Conservation (phyloP, 257 asterid genomes). For the Ehretia macrophylla region DNA sequence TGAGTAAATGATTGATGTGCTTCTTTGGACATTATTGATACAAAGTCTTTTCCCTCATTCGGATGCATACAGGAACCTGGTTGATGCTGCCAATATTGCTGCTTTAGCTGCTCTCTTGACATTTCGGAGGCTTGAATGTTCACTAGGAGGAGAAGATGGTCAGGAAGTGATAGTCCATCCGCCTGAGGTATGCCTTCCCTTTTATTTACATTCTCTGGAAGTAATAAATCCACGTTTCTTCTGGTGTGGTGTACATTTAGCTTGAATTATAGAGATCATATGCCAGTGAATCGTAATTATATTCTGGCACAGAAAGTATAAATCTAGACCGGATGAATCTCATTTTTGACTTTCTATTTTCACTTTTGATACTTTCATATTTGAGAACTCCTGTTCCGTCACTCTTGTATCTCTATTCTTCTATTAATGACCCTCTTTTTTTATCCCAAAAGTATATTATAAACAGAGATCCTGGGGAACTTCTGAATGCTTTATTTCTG, state of each 20-base stretch:
- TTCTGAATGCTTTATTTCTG: too few relatives aligned
- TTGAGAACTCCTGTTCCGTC: too few relatives aligned
- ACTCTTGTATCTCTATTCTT: too few relatives aligned
- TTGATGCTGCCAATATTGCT: conserved; percentile 94
- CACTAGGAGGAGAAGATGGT: conserved; percentile 81
- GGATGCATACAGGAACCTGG: conserved; percentile 62
- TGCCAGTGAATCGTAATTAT: too few relatives aligned
- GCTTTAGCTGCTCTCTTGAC: conserved; percentile 92
- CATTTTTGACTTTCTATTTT: too few relatives aligned
- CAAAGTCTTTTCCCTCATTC: conserved; percentile 5
- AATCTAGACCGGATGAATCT: too few relatives aligned
- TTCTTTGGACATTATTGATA: background rate
- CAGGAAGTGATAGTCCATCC: conserved; percentile 75
- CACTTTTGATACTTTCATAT: too few relatives aligned
- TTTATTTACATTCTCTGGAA: background rate
- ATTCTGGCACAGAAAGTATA: too few relatives aligned
- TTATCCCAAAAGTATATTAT: too few relatives aligned
- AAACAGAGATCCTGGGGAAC: too few relatives aligned
- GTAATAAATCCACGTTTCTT: background rate
- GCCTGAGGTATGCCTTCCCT: conserved; percentile 54
- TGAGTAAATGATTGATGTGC: conserved; percentile 2
- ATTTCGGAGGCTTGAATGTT: conserved; percentile 88
- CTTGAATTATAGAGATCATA: too few relatives aligned
- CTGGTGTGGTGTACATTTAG: background rate
- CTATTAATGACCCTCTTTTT: too few relatives aligned